Evolutionary conservation across 1,139 yeast genomes (phyloP), one percentile per base, ranked within the genome.

Genomic region (Diutina mesorugosa): DNA sequence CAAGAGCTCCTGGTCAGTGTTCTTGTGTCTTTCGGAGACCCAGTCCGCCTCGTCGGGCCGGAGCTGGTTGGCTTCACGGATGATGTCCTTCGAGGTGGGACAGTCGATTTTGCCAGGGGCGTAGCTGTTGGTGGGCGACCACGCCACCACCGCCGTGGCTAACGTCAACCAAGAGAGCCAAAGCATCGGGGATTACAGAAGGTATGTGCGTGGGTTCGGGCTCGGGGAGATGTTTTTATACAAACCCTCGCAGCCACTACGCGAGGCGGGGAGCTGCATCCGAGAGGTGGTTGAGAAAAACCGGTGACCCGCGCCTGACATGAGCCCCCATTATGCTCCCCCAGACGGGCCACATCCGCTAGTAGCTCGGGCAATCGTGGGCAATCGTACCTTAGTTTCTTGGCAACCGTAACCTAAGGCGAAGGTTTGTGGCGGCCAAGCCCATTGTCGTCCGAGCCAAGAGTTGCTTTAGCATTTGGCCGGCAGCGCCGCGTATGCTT

Each of bases 1-100:
- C 4, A 68, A 65, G 60, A 75, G 62, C 48, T 71, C 67, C 6
- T 64, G 56, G 59, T 73, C 73, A 18, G 78, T 72, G 26, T 62
- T 61, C 5, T 58, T 68, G n/a, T 68, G 69, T 56, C 79, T 61
- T 2, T 61, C 55, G 10, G 55, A 30, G 5, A 75, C 60, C 58
- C 73, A 75, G 1, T 64, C 64, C n/a, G 58, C 55, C 59, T 75
- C 79, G 1, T 38, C 29, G n/a, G 38, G 18, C 10, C 4, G 7
- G 18, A 51, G 32, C 29, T n/a, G 14, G 12, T n/a, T 5, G 46
- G 46, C 54, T 12, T 35, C 45, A 10, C 54, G 54, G 9, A 51
- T 14, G 12, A 51, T 51, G 26, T 21, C 30, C 18, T n/a, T 50
- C 12, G 16, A 26, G 3, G 26, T 12, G 16, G 53, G 53, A 16